Conservation (phyloP, 2,329 filamentous ascomycete species). For the Dactylella cylindrospora region DNA sequence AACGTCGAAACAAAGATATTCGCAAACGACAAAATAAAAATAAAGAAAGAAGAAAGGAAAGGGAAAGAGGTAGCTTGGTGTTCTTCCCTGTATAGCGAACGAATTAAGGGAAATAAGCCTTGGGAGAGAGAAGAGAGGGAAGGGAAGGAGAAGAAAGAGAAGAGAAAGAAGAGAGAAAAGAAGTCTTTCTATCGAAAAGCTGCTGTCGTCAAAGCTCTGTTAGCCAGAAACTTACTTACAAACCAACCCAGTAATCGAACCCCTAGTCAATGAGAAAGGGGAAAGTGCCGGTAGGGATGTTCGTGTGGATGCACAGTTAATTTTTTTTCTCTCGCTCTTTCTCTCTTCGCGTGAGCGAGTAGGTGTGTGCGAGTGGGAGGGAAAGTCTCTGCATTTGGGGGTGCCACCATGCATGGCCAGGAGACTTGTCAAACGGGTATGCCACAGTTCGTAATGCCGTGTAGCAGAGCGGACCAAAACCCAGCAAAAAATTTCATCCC, state of each 20-base stretch:
- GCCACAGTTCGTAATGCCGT: neutral
- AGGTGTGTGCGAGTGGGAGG: constrained; percentile 13
- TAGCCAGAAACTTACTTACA: constrained; percentile 11
- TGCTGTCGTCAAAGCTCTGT: constrained; percentile 26
- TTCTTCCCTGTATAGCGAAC: constrained; percentile 40
- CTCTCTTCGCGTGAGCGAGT: constrained; percentile 20
- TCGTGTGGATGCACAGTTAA: too few relatives aligned
- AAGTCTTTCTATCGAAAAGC: constrained; percentile 21
- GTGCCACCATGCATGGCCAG: neutral
- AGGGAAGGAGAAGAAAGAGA: constrained; percentile 35
- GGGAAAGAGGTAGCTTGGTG: constrained; percentile 9
- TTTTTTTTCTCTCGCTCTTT: constrained; percentile 23
- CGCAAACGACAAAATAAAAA: constrained; percentile 15
- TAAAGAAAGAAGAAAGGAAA: constrained; percentile 23
- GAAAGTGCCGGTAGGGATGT: constrained; percentile 21
- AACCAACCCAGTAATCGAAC: constrained; percentile 31
- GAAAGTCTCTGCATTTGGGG: neutral
- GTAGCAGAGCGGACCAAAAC: too few relatives aligned
- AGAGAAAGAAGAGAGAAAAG: constrained; percentile 38
- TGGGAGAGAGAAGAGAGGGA: constrained; percentile 17
- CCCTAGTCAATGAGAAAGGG: constrained; percentile 42
- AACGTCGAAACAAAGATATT: constrained; percentile 43
- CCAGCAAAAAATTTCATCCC: too few relatives aligned
- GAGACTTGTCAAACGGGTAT: constrained; percentile 12
- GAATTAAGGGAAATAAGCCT: constrained; percentile 33